Evolutionary conservation across 2,329 filamentous ascomycete genomes (phyloP).

Genomic region (Beauveria bassiana): DNA sequence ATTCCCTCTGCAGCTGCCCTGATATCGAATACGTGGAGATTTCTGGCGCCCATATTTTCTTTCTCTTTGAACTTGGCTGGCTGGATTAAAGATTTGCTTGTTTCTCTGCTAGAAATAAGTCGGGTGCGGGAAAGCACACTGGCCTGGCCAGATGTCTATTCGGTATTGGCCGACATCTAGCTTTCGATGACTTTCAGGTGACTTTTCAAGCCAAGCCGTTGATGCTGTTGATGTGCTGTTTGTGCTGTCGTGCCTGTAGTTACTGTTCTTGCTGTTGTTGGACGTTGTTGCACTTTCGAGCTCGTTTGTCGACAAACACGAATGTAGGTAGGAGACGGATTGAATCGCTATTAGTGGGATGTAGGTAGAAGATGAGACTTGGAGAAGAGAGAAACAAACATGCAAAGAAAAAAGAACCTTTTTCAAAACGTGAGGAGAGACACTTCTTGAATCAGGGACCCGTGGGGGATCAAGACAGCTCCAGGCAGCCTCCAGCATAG

Average conservation of each 20-base stretch:
- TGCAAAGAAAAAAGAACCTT: background rate
- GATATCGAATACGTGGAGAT: background rate
- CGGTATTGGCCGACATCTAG: conserved; percentile 3
- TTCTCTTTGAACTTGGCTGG: no score
- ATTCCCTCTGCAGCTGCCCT: background rate
- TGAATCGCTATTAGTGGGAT: background rate
- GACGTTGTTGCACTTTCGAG: background rate
- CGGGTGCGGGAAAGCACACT: background rate
- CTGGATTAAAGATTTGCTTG: background rate
- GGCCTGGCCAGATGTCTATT: conserved; percentile 8
- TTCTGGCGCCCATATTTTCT: background rate
- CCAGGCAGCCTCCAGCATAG: no score
- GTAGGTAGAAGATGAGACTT: background rate
- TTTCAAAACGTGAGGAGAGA: conserved; percentile 1
- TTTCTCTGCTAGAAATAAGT: background rate
- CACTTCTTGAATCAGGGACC: conserved; percentile 7
- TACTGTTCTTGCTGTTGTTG: background rate
- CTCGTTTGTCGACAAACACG: background rate
- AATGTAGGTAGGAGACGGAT: background rate
- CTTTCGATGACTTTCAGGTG: background rate
- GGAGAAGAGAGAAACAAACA: background rate
- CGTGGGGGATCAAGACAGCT: background rate
- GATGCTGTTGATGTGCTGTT: no score
- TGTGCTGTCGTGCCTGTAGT: background rate
- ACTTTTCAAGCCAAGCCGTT: no score